Evolutionary conservation across 768 basidiomycete species (phyloP), one percentile per base, ranked within the genome.

Genomic region (Epithele typhae): DNA sequence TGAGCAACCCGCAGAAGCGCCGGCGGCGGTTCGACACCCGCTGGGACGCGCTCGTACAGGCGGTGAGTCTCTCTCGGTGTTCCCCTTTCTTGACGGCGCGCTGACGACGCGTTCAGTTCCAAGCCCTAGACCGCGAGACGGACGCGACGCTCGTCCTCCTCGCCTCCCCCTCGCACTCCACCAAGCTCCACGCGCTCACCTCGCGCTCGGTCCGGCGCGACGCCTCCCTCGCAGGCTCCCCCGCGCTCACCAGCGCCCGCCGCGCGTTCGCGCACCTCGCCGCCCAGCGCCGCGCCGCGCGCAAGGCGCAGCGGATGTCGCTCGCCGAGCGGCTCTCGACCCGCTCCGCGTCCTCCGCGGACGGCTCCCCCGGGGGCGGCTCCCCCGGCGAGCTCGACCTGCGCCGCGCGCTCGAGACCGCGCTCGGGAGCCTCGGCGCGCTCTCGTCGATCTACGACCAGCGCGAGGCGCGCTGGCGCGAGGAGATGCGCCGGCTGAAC

Each of bases 121-220:
- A 87, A 67, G 74, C 74, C 25, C 66, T 91, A 24, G 87, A 90
- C 65, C 75, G 85, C 36, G 84, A 89, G 62, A 91, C 88, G 3
- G 88, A 90, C 54, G 74, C 87, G 9, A 89, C 85, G 0, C 74
- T 91, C 69, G 64, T 90, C 21, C 65, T 91, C 0, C 67, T 91
- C 21, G 87, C 87, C 4, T 76, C 87, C 0, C 88, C 87, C 0
- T 79, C 86, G 2, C 87, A 90, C 58, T 72, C 81, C 11, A 79
- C 76, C 14, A 84, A 83, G 55, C 59, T 86, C 5, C 77, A 86
- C 52, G 61, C 77, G 3, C 61, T 87, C 21, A 78, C 75, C 3
- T 89, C 86, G 21, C 79, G 88, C 7, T 76, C 82, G 0, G 75
- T 90, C 39, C 79, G 84, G 18, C 76, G 86, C 14, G 75, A 81